Evolutionary conservation across 2,329 filamentous ascomycete species (phyloP).

Genomic region (Rhynchosporium graminicola): DNA sequence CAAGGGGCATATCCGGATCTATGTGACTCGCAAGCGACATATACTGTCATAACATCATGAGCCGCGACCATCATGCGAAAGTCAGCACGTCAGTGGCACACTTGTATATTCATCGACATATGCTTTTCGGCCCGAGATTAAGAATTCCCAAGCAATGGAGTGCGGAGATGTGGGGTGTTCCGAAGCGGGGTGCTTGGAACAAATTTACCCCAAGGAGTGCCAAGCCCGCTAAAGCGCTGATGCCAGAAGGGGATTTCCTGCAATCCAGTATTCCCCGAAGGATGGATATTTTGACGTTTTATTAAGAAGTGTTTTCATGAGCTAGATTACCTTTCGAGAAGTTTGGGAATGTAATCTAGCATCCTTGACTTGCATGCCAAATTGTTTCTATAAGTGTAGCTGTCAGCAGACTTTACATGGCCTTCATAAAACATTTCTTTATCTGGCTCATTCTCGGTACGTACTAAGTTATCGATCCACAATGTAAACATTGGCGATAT

Average conservation of each 20-base stretch:
- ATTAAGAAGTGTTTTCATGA: too few species aligned
- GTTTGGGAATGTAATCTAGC: too few species aligned
- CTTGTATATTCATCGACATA: not conserved
- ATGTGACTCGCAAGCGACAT: not conserved
- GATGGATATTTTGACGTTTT: too few species aligned
- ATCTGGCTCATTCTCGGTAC: too few species aligned
- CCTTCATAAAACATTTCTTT: too few species aligned
- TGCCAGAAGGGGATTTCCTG: too few species aligned
- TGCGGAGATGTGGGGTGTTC: conserved; percentile 6
- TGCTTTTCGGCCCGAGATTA: not conserved
- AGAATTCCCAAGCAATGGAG: not conserved
- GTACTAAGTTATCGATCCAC: not conserved
- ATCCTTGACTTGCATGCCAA: too few species aligned
- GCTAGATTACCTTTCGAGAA: too few species aligned
- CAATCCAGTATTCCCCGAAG: not conserved
- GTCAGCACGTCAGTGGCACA: not conserved
- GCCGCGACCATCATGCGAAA: too few species aligned
- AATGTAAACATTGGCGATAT: not conserved
- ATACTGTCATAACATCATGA: too few species aligned
- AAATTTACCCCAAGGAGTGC: not conserved
- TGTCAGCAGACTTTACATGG: too few species aligned
- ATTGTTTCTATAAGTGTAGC: too few species aligned
- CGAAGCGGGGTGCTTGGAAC: not conserved
- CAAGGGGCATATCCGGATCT: not conserved
- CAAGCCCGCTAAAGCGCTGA: not conserved